Conservation (phyloP, 164 flowering plant species). For the Piper longum region DNA sequence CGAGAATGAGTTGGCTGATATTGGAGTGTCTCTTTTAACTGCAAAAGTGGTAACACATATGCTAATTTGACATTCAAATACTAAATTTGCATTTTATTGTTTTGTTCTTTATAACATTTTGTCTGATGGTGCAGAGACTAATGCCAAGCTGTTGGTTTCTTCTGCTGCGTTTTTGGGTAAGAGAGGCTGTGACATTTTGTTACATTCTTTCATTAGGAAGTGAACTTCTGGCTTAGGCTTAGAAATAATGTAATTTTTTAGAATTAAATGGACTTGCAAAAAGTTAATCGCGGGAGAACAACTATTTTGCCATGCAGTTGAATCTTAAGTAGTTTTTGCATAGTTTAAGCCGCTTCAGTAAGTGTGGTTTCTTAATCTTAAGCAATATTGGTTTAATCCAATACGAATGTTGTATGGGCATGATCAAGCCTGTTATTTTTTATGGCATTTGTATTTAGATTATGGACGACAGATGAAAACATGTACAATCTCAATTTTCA, state of each 20-base stretch:
- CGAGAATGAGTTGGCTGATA: slow-evolving; percentile 96
- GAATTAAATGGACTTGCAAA: no score
- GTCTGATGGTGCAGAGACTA: slow-evolving; percentile 54
- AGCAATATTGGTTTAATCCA: no score
- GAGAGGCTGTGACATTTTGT: slow-evolving; percentile 12
- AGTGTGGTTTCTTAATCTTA: no score
- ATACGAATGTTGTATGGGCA: no score
- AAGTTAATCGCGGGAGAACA: no score
- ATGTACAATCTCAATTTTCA: no score
- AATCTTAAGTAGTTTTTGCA: no score
- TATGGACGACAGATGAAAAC: no score
- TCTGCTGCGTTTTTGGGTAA: slow-evolving; percentile 95
- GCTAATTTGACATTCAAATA: background rate
- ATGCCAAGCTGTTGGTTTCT: slow-evolving; percentile 98
- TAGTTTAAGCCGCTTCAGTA: no score
- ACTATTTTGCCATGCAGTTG: no score
- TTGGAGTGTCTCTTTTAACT: slow-evolving; percentile 81
- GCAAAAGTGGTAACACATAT: slow-evolving; percentile 75
- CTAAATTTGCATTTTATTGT: background rate
- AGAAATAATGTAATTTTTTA: background rate
- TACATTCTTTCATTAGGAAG: background rate
- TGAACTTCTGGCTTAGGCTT: background rate
- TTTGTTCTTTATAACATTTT: background rate
- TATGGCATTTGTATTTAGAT: no score
- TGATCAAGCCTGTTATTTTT: no score